Conservation (phyloP, 805 yeast species). For the Debaryomyces tyrocola region DNA sequence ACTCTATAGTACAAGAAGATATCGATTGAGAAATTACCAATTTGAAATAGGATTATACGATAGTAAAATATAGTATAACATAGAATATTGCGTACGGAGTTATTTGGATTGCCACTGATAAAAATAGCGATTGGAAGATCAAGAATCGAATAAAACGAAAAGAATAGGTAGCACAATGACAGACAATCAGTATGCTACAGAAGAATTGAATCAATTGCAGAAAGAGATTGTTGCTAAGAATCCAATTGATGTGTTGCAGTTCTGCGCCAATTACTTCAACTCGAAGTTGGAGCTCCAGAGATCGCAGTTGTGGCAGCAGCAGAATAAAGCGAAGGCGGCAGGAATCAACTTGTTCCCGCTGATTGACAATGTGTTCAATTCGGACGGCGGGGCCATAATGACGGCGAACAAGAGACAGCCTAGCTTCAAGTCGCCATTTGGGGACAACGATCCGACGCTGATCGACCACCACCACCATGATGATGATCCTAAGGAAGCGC, state of each 20-base stretch:
- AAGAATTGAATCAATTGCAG: conserved; percentile 63
- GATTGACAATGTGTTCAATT: conserved; percentile 30
- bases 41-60: too few relatives aligned
- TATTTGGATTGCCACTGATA: too few relatives aligned
- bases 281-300: conserved; percentile 61
- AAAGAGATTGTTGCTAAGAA: conserved; percentile 50
- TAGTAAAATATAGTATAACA: too few relatives aligned
- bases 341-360: conserved; percentile 50
- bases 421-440: conserved; percentile 61
- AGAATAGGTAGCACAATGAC: background rate
- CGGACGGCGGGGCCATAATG: conserved; percentile 24
- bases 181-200: background rate
- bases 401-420: conserved; percentile 39
- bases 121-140: too few relatives aligned
- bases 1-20: too few relatives aligned
- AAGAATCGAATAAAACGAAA: background rate
- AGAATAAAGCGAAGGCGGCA: conserved; percentile 46
- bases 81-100: too few relatives aligned
- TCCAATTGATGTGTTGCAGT: conserved; percentile 71
- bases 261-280: conserved; percentile 73
- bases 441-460: conserved; percentile 64
- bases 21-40: too few relatives aligned
- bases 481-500: conserved; percentile 11
- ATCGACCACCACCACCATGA: conserved; percentile 20
- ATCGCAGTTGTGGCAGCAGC: conserved; percentile 50